Conservation (phyloP, 140 eudicot genomes). For the Stevia rebaudiana region DNA sequence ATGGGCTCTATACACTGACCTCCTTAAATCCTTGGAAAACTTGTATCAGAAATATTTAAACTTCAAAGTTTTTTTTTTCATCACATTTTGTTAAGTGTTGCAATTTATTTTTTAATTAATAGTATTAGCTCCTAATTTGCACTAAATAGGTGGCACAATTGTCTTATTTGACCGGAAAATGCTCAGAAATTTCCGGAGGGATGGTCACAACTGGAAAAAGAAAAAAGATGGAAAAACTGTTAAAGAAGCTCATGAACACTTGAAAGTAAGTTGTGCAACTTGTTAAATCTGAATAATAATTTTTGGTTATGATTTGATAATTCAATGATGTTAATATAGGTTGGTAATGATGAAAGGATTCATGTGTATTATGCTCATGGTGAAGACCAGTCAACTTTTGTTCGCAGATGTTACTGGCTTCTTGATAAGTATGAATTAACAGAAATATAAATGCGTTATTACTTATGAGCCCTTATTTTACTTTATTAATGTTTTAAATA, state of each 20-base stretch:
- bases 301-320: conserved; percentile 1
- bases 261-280: conserved; percentile 45
- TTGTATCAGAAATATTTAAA: not conserved
- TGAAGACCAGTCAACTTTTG: conserved; percentile 72
- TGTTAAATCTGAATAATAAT: not conserved
- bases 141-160: conserved; percentile 65
- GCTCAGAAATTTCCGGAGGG: conserved; percentile 83
- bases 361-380: conserved; percentile 99
- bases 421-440: conserved; percentile 76
- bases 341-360: conserved; percentile 84
- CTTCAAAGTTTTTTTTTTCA: too few relatives aligned
- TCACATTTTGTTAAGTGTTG: not conserved
- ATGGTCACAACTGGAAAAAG: conserved; percentile 88
- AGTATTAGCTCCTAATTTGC: conserved; percentile 5
- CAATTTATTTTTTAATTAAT: conserved; percentile 5
- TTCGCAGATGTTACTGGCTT: conserved; percentile 99
- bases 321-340: conserved; percentile 23
- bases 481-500: conserved; percentile 4
- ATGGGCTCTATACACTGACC: not conserved
- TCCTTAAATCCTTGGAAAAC: not conserved
- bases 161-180: conserved; percentile 79
- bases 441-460: conserved; percentile 15
- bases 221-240: conserved; percentile 84
- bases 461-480: conserved; percentile 11
- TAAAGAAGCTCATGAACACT: conserved; percentile 91